Evolutionary conservation across 352 stramenopile species (phyloP).

Genomic region (Plasmopara halstedii): DNA sequence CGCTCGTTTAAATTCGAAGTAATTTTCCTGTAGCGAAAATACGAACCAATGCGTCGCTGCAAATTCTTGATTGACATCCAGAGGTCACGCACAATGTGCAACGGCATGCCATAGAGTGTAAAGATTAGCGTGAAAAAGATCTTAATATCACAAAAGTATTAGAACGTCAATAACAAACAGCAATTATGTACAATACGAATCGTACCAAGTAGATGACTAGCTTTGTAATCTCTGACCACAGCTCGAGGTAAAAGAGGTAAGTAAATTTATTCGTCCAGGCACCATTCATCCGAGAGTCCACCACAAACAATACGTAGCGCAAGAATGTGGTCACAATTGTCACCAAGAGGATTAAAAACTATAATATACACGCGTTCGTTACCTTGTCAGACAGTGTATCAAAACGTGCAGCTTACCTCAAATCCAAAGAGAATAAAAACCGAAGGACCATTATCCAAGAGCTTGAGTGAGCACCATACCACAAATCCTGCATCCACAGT

Average conservation of each 20-base stretch:
- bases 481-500: conserved; percentile 86
- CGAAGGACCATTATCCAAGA: conserved; percentile 78
- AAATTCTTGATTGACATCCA: conserved; percentile 90
- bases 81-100: conserved; percentile 96
- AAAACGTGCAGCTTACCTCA: conserved; percentile 45
- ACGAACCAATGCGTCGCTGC: conserved; percentile 73
- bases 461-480: conserved; percentile 72
- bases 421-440: conserved; percentile 97
- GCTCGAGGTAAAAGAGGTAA: conserved; percentile 93
- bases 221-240: conserved; percentile 92
- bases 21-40: conserved; percentile 92
- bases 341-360: conserved; percentile 91
- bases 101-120: conserved; percentile 95
- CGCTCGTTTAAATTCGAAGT: conserved; percentile 94
- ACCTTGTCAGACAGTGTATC: neutral
- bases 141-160: conserved; percentile 18
- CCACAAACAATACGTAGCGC: conserved; percentile 89
- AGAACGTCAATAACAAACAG: neutral
- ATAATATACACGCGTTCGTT: neutral
- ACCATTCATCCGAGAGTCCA: conserved; percentile 88
- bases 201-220: conserved; percentile 93
- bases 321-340: conserved; percentile 87
- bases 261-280: conserved; percentile 87
- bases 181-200: neutral
- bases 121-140: conserved; percentile 98